A percentile compares a stretch with the other conserved stretches of the same genome.
Evolutionary conservation across 768 basidiomycete species (phyloP).

Genomic region (Agrocybe praecox): DNA sequence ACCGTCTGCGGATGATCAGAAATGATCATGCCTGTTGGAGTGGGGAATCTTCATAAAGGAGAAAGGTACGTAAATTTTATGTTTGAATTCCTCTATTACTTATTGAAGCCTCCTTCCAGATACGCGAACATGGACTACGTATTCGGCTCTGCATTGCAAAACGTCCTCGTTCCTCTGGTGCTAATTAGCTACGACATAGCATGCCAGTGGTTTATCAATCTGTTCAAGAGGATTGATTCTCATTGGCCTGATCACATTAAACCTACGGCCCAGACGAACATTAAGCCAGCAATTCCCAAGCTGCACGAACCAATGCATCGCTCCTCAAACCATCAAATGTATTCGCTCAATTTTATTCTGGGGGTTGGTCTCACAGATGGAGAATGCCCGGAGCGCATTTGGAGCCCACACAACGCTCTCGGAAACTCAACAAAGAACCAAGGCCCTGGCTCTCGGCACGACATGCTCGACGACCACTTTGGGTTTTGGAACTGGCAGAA

Average conservation of each 20-base stretch:
- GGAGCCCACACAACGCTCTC: too few species aligned
- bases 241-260: not conserved
- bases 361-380: too few species aligned
- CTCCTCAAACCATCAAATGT: not conserved
- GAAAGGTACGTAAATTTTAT: slow-evolving; percentile 21
- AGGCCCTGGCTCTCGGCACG: too few species aligned
- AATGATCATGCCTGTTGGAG: slow-evolving; percentile 14
- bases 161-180: not conserved
- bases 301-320: not conserved
- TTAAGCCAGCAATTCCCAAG: not conserved
- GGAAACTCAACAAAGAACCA: too few species aligned
- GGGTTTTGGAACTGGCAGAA: too few species aligned
- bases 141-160: not conserved
- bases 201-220: not conserved
- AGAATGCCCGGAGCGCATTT: too few species aligned
- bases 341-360: too few species aligned
- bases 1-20: slow-evolving; percentile 24
- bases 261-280: not conserved
- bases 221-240: not conserved
- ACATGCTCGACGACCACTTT: too few species aligned
- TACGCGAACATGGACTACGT: not conserved
- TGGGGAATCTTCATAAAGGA: slow-evolving; percentile 32
- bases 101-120: not conserved
- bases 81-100: not conserved
- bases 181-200: not conserved